Evolutionary conservation across 257 asterid genomes (phyloP).

Genomic region (Plantago ovata): DNA sequence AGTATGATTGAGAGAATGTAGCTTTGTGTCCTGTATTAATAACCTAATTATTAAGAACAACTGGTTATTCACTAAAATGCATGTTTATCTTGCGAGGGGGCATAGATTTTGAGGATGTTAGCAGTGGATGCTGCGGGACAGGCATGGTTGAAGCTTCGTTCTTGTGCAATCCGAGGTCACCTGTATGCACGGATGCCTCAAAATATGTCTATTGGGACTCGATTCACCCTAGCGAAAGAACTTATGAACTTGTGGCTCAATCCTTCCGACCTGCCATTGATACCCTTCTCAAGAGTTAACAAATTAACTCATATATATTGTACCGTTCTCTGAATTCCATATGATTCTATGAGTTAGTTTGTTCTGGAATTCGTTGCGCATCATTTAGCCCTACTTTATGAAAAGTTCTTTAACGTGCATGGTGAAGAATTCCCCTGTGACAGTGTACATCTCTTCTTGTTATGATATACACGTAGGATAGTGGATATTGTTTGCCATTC

Average conservation of each 20-base stretch:
- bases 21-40: background rate
- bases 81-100: background rate
- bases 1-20: no score
- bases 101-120: conserved; percentile 55
- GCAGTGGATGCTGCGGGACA: conserved; percentile 77
- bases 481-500: no score
- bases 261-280: conserved; percentile 40
- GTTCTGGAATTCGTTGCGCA: no score
- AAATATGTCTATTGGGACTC: conserved; percentile 72
- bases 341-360: background rate
- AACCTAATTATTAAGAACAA: no score
- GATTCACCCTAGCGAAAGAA: conserved; percentile 56
- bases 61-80: background rate
- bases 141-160: conserved; percentile 54
- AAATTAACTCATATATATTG: background rate
- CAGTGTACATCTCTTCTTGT: no score
- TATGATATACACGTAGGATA: no score
- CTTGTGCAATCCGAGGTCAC: conserved; percentile 45
- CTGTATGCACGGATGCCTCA: conserved; percentile 43
- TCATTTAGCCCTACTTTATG: no score
- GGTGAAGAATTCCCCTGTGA: no score
- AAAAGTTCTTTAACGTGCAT: no score
- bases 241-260: conserved; percentile 37
- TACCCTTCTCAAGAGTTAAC: conserved; percentile 24
- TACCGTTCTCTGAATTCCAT: background rate